Conservation (phyloP, 2,329 filamentous ascomycete genomes). For the Cryphonectria japonica region DNA sequence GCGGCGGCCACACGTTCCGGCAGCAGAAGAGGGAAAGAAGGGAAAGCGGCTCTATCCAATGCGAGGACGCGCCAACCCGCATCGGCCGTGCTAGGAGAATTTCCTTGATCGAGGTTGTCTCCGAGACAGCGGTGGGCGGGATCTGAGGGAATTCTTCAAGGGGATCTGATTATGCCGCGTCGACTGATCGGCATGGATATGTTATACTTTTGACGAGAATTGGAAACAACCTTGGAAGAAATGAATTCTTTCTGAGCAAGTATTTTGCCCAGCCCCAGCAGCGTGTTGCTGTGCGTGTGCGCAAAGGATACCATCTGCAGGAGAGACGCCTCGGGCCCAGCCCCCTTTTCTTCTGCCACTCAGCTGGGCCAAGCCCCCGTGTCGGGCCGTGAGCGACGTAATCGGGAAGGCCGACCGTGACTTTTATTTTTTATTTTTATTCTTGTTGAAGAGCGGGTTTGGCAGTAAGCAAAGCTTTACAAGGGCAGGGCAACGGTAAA, state of each 20-base stretch:
- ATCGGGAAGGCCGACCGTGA: constrained; percentile 2
- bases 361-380: background rate
- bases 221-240: background rate
- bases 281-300: background rate
- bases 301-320: background rate
- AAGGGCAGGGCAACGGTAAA: background rate
- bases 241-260: background rate
- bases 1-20: background rate
- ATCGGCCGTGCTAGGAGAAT: constrained; percentile 5
- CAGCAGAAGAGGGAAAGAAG: background rate
- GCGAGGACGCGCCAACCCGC: background rate
- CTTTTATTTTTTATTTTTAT: background rate
- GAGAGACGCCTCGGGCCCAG: too few species aligned
- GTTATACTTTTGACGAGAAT: background rate
- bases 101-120: constrained; percentile 5
- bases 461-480: background rate
- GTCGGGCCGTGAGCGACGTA: background rate
- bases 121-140: background rate
- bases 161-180: background rate
- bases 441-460: background rate
- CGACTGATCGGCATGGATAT: background rate
- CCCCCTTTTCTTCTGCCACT: background rate
- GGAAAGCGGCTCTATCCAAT: background rate
- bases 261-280: background rate
- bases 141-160: background rate